Evolutionary conservation across 1,139 yeast species (phyloP), one percentile per base, ranked within the genome.

Genomic region (Diutina ranongensis): DNA sequence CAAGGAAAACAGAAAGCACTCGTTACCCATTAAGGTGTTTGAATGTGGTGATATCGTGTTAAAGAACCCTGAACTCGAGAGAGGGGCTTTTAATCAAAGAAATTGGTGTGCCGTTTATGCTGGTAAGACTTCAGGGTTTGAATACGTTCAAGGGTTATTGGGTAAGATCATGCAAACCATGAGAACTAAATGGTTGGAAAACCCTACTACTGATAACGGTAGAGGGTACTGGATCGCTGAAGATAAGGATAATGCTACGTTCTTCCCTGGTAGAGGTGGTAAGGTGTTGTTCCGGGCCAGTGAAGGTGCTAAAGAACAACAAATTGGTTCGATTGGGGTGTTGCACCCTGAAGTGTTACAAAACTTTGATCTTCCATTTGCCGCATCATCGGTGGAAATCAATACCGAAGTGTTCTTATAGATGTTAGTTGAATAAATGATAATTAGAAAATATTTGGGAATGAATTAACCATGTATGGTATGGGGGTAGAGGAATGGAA

Each of bases 201-300:
- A 78, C 50, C 76, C 80, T 28, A 54, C 57, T 31, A 61, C 61
- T 48, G 71, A 76, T 50, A 67, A 67, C 48, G 65, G 67, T 44
- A 83, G 94, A 67, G 97, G 97, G 48, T 83, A 79, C 67, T 84
- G 92, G 92, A 82, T 83, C 50, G 85, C 78, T 60, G 81, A 80
- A 58, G 88, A 82, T 57, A 70, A 68, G 48, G 72, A 73, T 35
- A 74, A 80, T 59, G 70, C 78, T 45, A 84, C 94, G 49, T 94
- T 76, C 68, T 92, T 94, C 83, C 95, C 96, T 41, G 98, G 97
- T 45, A 83, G 98, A 71, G 97, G 97, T 50, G 98, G 98, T 45
- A 80, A 76, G 57, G 74, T 94, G 50, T 76, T 74, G 64, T 84
- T 80, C 69, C 78, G 95, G 68, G 67, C 74, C 49, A 72, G 68